Conservation (phyloP, 2,329 filamentous ascomycete genomes). For the Aspergillus candidus region DNA sequence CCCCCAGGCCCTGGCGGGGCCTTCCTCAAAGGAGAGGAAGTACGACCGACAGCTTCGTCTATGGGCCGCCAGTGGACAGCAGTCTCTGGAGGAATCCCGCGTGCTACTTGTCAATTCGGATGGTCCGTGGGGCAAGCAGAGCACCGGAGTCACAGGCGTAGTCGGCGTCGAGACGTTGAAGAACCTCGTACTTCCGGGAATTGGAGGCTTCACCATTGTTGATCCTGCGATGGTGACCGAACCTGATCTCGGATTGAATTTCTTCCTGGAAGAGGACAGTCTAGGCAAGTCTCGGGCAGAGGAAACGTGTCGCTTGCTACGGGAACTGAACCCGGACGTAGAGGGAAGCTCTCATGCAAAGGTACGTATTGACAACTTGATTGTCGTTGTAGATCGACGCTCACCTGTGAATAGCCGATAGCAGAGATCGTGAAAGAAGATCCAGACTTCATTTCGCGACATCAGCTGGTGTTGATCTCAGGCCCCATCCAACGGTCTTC, state of each 20-base stretch:
- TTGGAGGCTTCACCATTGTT: slow-evolving; percentile 86
- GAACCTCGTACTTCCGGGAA: slow-evolving; percentile 90
- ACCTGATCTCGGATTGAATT: slow-evolving; percentile 87
- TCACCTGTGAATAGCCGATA: slow-evolving; percentile 25
- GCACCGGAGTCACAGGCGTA: slow-evolving; percentile 61
- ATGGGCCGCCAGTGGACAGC: slow-evolving; percentile 89
- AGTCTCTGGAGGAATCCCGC: slow-evolving; percentile 81
- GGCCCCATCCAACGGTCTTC: slow-evolving; percentile 52
- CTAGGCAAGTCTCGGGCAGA: slow-evolving; percentile 73
- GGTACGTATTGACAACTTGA: slow-evolving; percentile 32
- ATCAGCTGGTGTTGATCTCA: slow-evolving; percentile 57
- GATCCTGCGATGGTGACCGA: slow-evolving; percentile 73
- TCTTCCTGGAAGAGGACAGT: slow-evolving; percentile 79
- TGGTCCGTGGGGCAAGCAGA: slow-evolving; percentile 30
- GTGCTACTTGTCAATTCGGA: slow-evolving; percentile 81
- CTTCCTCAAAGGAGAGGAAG: slow-evolving; percentile 62
- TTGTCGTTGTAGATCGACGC: slow-evolving; percentile 1
- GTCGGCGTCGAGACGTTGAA: slow-evolving; percentile 89
- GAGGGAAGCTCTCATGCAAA: slow-evolving; percentile 62
- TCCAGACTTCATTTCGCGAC: slow-evolving; percentile 38
- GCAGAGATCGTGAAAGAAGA: slow-evolving; percentile 32
- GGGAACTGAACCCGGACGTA: slow-evolving; percentile 91
- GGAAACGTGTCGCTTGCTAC: slow-evolving; percentile 67
- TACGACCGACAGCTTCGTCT: slow-evolving; percentile 94
- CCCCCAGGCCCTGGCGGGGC: slow-evolving; percentile 36